A percentile compares a stretch with the other conserved stretches of the same genome.
These are phyloP conservation scores for Aspergillus sp. DNA, from an alignment of 2,329 filamentous ascomycete species.

Conservation along the genomic window DNA sequence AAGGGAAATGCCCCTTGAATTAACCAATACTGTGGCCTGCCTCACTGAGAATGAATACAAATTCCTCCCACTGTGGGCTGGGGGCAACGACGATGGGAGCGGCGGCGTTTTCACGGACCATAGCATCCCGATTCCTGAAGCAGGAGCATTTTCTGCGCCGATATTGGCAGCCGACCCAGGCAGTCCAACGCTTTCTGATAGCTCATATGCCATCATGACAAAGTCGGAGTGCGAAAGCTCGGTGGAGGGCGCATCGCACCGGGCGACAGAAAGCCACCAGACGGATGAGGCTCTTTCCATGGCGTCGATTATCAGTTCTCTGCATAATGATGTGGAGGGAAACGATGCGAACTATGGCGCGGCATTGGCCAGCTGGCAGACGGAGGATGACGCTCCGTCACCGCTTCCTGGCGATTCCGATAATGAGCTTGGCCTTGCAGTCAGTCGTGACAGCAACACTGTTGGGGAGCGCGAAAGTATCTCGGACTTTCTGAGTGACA, in stretches of 20 bases:
- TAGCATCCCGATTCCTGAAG: constrained; percentile 23
- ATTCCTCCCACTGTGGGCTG: constrained; percentile 58
- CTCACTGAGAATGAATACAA: constrained; percentile 50
- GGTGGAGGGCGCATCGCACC: constrained; percentile 25
- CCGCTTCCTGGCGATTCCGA: neutral
- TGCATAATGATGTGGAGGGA: neutral
- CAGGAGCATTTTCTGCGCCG: constrained; percentile 27
- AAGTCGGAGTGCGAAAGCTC: constrained; percentile 23
- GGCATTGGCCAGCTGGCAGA: neutral
- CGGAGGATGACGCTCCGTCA: neutral
- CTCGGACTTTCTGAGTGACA: neutral
- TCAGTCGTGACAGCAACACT: neutral
- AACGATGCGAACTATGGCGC: neutral
- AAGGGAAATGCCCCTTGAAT: constrained; percentile 7
- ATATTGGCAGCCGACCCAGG: constrained; percentile 26
- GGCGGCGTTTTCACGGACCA: constrained; percentile 41
- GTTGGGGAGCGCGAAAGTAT: neutral
- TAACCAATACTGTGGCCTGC: constrained; percentile 39
- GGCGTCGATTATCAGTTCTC: constrained; percentile 5
- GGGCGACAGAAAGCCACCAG: constrained; percentile 23
- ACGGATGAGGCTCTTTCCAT: constrained; percentile 20
- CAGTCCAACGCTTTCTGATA: constrained; percentile 14
- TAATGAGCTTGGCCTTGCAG: neutral
- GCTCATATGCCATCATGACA: constrained; percentile 17
- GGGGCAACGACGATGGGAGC: constrained; percentile 44